These are phyloP conservation scores for Apophysomyces elegans DNA, from an alignment of 371 early-diverging fungal species.

Conservation along the genomic window DNA sequence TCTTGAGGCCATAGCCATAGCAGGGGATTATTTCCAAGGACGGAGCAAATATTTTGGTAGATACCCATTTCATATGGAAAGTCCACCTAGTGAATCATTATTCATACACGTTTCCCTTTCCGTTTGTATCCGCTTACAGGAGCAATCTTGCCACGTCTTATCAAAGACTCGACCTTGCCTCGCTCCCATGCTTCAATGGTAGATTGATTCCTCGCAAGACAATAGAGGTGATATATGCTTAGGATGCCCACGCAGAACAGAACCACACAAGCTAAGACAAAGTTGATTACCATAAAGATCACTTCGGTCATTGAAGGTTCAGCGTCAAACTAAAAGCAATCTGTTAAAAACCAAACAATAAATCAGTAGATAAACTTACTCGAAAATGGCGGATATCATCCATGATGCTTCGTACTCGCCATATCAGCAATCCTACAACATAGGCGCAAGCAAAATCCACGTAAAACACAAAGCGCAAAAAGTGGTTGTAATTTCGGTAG, in stretches of 20 bases:
- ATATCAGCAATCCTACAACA: slow-evolving; percentile 32
- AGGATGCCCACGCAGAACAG: slow-evolving; percentile 84
- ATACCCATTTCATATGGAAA: slow-evolving; percentile 96
- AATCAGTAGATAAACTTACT: slow-evolving; percentile 9
- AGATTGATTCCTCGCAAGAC: slow-evolving; percentile 84
- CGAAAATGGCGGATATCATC: slow-evolving; percentile 35
- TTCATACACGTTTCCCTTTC: too few species aligned
- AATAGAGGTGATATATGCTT: slow-evolving; percentile 81
- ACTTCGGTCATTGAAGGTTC: slow-evolving; percentile 66
- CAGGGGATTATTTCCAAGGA: slow-evolving; percentile 71
- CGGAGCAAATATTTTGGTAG: slow-evolving; percentile 72
- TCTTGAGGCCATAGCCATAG: slow-evolving; percentile 78
- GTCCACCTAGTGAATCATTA: slow-evolving; percentile 42
- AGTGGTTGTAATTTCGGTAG: slow-evolving; percentile 84
- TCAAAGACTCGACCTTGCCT: slow-evolving; percentile 78
- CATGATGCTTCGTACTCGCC: slow-evolving; percentile 40
- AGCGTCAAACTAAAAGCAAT: slow-evolving; percentile 27
- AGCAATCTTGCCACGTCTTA: slow-evolving; percentile 61
- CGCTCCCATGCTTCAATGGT: slow-evolving; percentile 92
- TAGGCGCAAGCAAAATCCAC: slow-evolving; percentile 65
- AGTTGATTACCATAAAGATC: slow-evolving; percentile 73
- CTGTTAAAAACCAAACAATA: neutral
- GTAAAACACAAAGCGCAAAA: slow-evolving; percentile 83
- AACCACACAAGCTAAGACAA: slow-evolving; percentile 72
- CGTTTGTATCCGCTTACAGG: slow-evolving; percentile 40